Evolutionary conservation across 106 monocot genomes (phyloP).

Genomic region (Platanthera guangdongensis): DNA sequence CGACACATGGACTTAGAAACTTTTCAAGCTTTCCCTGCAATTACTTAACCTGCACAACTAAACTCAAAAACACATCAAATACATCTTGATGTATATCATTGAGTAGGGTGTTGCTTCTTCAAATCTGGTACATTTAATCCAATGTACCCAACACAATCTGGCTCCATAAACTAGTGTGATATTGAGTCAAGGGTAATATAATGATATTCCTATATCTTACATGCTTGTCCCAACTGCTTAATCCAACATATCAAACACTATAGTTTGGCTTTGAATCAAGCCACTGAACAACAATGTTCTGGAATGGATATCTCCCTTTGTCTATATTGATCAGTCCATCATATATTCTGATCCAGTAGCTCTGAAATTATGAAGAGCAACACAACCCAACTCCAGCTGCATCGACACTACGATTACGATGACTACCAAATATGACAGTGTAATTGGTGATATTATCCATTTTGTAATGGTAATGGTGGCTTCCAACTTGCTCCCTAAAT

Average conservation of each 20-base stretch:
- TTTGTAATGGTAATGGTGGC: constrained; percentile 83
- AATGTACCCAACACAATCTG: too few relatives aligned
- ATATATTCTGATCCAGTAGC: constrained; percentile 86
- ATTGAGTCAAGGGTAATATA: constrained; percentile 48
- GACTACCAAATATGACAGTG: constrained; percentile 82
- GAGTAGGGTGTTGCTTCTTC: too few relatives aligned
- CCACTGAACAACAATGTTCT: constrained; percentile 79
- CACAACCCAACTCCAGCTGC: constrained; percentile 72
- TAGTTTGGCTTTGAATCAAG: constrained; percentile 56
- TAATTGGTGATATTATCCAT: constrained; percentile 86
- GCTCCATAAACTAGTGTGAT: constrained; percentile 29
- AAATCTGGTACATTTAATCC: too few relatives aligned
- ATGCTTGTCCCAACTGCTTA: constrained; percentile 97
- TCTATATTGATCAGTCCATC: constrained; percentile 89
- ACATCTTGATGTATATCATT: too few relatives aligned
- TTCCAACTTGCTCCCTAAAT: constrained; percentile 85
- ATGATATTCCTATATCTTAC: constrained; percentile 86
- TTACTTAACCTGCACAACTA: too few relatives aligned
- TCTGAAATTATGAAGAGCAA: constrained; percentile 72
- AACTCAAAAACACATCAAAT: too few relatives aligned
- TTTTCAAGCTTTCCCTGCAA: too few relatives aligned
- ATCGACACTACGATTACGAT: constrained; percentile 85
- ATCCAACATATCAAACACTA: constrained; percentile 76
- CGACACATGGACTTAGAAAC: too few relatives aligned
- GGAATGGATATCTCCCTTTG: constrained; percentile 65